Evolutionary conservation across 257 asterid genomes (phyloP).

Genomic region (Henckelia pumila): DNA sequence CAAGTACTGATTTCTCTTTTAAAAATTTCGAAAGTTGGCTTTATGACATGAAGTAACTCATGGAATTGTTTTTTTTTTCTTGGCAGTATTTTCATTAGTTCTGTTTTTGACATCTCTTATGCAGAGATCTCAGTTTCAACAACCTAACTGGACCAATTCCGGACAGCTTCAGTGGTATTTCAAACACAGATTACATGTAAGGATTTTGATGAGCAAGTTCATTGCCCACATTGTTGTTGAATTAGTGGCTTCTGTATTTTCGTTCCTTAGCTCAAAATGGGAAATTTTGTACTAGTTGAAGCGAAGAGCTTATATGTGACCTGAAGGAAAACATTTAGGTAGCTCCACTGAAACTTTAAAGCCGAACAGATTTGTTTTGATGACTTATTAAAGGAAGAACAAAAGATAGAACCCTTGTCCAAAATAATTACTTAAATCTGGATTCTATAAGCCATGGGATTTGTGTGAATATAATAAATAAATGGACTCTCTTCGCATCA

Average conservation of each 20-base stretch:
- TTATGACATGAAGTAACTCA: neutral
- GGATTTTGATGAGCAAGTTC: conserved; percentile 18
- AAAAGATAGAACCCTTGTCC: too few relatives aligned
- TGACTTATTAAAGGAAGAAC: too few relatives aligned
- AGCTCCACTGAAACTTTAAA: too few relatives aligned
- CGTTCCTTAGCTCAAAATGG: neutral
- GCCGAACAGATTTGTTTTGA: too few relatives aligned
- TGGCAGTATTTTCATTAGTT: too few relatives aligned
- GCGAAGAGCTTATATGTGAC: too few relatives aligned
- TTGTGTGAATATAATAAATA: too few relatives aligned
- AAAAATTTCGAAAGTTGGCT: neutral
- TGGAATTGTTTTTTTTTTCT: neutral
- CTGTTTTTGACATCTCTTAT: conserved; percentile 4
- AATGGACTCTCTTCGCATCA: too few relatives aligned
- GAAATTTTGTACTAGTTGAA: neutral
- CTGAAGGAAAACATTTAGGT: too few relatives aligned
- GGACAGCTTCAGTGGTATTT: conserved; percentile 22
- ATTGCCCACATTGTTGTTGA: neutral
- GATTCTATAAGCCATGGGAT: too few relatives aligned
- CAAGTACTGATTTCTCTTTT: neutral
- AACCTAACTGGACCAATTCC: conserved; percentile 62
- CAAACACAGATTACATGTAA: conserved; percentile 43
- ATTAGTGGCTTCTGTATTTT: neutral
- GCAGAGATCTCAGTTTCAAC: conserved; percentile 81
- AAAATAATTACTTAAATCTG: neutral